Conservation (phyloP, 805 yeast species). For the Saccharomycopsis synnaedendra region DNA sequence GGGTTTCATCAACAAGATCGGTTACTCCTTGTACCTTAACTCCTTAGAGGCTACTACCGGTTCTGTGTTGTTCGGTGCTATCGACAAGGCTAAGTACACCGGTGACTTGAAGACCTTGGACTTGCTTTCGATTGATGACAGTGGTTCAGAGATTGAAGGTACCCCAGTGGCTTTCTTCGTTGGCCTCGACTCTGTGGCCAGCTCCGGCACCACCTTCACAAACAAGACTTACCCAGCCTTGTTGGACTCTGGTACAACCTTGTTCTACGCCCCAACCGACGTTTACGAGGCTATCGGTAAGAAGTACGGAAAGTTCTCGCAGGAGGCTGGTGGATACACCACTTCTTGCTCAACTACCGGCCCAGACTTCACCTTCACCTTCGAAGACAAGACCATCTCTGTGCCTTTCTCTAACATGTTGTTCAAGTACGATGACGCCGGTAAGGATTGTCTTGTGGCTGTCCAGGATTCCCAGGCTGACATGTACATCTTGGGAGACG, state of each 20-base stretch:
- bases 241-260: constrained; percentile 34
- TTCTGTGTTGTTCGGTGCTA: constrained; percentile 31
- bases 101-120: constrained; percentile 27
- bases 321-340: constrained; percentile 11
- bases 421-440: constrained; percentile 13
- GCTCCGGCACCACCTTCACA: background rate
- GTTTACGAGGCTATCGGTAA: constrained; percentile 20
- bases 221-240: constrained; percentile 26
- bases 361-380: constrained; percentile 19
- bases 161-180: constrained; percentile 17
- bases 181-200: constrained; percentile 6
- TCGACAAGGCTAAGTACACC: constrained; percentile 29
- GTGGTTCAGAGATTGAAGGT: constrained; percentile 25
- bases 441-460: constrained; percentile 34
- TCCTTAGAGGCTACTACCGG: constrained; percentile 23
- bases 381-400: constrained; percentile 29
- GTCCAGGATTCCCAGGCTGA: constrained; percentile 25
- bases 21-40: constrained; percentile 38
- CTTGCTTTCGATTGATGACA: constrained; percentile 19
- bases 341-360: constrained; percentile 9
- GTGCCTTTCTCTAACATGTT: constrained; percentile 34
- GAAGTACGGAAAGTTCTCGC: constrained; percentile 24
- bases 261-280: constrained; percentile 31
- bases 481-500: constrained; percentile 38
- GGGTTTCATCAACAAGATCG: constrained; percentile 29